These are phyloP conservation scores for Leonotis leonurus DNA, from an alignment of 257 asterid species.

Conservation along the genomic window DNA sequence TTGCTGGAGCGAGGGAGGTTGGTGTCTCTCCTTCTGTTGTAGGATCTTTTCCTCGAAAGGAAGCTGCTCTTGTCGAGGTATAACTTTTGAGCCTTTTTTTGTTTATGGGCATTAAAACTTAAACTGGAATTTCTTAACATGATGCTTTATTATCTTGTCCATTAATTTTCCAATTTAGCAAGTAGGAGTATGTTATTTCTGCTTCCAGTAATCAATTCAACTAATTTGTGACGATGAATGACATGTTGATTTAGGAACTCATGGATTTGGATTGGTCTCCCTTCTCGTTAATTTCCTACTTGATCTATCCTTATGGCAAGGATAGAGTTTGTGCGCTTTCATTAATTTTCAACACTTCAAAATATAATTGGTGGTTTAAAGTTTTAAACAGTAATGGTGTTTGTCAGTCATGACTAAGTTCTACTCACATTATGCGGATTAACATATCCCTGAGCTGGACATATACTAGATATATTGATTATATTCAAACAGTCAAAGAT, in stretches of 20 bases:
- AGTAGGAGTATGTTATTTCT: no score
- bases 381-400: not conserved
- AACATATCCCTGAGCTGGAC: not conserved
- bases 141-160: not conserved
- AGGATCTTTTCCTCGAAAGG: constrained; percentile 90
- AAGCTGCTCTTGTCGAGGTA: constrained; percentile 95
- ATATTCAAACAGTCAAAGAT: not conserved
- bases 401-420: not conserved
- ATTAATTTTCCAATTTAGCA: no score
- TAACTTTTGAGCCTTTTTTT: not conserved
- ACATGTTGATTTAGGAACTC: no score
- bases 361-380: no score
- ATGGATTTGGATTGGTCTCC: no score
- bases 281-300: no score
- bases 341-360: no score
- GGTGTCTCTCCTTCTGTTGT: constrained; percentile 86
- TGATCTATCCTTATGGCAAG: no score
- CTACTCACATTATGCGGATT: not conserved
- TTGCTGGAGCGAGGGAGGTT: constrained; percentile 84
- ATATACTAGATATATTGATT: not conserved
- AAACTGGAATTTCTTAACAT: not conserved
- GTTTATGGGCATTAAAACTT: not conserved
- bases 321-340: no score
- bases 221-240: no score
- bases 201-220: no score